phyloP scores from a whole-genome alignment of 2,329 filamentous ascomycete species.

The Ceratocystis cubensis region DNA sequence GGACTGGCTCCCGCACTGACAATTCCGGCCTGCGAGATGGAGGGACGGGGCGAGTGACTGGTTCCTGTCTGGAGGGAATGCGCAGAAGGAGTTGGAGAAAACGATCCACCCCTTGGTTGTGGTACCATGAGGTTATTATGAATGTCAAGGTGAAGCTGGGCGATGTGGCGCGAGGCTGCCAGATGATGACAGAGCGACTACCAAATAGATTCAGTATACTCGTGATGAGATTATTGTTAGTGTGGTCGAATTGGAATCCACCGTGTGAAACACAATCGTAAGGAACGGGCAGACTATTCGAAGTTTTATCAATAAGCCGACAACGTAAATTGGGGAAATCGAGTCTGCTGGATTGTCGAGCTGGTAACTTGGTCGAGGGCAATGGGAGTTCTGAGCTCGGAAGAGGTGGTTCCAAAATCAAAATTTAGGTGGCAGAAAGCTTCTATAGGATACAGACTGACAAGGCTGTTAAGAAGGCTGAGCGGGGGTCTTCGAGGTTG shows the following conservation, averaged over 20 bases:
- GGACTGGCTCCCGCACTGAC: slow-evolving; percentile 49
- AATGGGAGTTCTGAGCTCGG: background rate
- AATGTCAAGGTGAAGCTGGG: slow-evolving; percentile 25
- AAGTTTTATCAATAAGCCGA: background rate
- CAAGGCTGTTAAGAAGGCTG: slow-evolving; percentile 17
- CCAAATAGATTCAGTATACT: background rate
- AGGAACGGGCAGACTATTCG: background rate
- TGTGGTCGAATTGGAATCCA: background rate
- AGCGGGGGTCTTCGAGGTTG: background rate
- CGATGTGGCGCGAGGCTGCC: slow-evolving; percentile 21
- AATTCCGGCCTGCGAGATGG: slow-evolving; percentile 37
- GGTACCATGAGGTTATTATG: slow-evolving; percentile 43
- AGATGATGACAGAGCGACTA: slow-evolving; percentile 4
- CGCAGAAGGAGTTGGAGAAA: slow-evolving; percentile 46
- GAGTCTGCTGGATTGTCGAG: background rate
- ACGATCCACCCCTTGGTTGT: slow-evolving; percentile 50
- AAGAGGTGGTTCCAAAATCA: background rate
- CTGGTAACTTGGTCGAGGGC: background rate
- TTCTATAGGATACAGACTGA: background rate
- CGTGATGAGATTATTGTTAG: background rate
- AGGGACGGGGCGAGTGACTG: slow-evolving; percentile 44
- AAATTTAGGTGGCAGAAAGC: background rate
- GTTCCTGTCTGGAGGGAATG: slow-evolving; percentile 45
- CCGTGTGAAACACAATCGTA: background rate
- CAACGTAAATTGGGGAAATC: background rate